Evolutionary conservation across 495 filamentous ascomycete species (phyloP), one percentile per base, ranked within the genome.

Genomic region (Aspergillus mulundensis): DNA sequence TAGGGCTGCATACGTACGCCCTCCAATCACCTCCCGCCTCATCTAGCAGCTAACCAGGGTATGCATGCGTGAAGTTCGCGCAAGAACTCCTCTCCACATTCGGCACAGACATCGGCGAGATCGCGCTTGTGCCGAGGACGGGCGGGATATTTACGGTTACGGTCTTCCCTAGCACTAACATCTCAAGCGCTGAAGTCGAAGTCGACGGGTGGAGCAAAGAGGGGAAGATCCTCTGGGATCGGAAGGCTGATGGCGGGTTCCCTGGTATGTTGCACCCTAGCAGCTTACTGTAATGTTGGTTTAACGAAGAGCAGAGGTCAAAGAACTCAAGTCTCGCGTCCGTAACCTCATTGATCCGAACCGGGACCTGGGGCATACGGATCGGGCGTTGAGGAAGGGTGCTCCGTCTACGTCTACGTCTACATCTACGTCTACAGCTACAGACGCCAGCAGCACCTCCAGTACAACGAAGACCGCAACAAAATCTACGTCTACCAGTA

Each of bases 81-180:
- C 94, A 98, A 83, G 94, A 98, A 73, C 89, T 98, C 50, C 86
- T 98, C 56, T 94, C 90, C n/a, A 98, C 94, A 7, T 98, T 98
- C 76, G 79, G 81, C 48, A 91, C 85, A 12, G 78, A 85, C 53
- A 79, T 98, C 0, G 91, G 93, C 43, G 93, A 97, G 70, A 87
- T 98, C 14, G 83, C 94, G n/a, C 84, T 98, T 0, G 81, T 93
- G 39, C 94, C 94, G 0, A 67, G 84, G 16, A 95, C 90, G 0
- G 92, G 94, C 21, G 94, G 94, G 0, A 70, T 87, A 20, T 98
- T 98, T 66, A 77, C 81, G 12, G 82, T 96, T 5, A 78, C 85
- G 45, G 82, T 91, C 36, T 72, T 77, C 58, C 70, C 77, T 62
- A 57, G 8, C 23, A 16, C 1, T 12, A 11, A 11, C 39, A 11